A percentile compares a stretch with the other conserved stretches of the same genome.
phyloP scores from a whole-genome alignment of 257 asterid species.

The Leptodermis oblonga region DNA sequence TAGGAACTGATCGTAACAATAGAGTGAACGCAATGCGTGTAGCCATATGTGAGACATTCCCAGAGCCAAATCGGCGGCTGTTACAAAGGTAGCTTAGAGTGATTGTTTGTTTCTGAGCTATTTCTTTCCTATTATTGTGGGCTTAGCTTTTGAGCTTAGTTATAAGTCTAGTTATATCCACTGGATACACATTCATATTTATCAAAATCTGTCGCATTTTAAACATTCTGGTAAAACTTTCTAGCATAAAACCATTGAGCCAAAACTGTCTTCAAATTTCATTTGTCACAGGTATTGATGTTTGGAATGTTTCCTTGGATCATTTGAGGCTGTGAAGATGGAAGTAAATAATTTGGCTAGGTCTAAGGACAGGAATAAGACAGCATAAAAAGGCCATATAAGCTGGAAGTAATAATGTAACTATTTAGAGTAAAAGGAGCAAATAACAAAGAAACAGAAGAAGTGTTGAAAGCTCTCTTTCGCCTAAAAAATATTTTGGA shows the following conservation, averaged over 20 bases:
- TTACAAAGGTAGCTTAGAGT: conserved; percentile 62
- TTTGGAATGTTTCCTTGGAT: neutral
- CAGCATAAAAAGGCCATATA: neutral
- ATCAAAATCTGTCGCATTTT: too few relatives aligned
- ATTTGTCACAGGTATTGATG: neutral
- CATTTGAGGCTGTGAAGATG: neutral
- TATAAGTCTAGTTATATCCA: too few relatives aligned
- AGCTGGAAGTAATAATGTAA: neutral
- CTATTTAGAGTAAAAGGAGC: neutral
- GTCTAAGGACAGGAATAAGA: neutral
- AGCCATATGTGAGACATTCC: conserved; percentile 97
- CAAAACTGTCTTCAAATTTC: neutral
- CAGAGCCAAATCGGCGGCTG: conserved; percentile 95
- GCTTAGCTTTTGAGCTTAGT: too few relatives aligned
- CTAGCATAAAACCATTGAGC: neutral
- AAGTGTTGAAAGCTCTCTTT: neutral
- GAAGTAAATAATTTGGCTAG: neutral
- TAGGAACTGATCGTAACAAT: conserved; percentile 81
- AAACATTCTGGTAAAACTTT: too few relatives aligned
- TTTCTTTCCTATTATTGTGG: neutral
- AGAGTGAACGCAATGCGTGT: conserved; percentile 80
- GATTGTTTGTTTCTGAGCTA: neutral
- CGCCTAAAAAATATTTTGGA: neutral
- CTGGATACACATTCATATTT: too few relatives aligned
- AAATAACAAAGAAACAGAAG: neutral